Evolutionary conservation across 208 protist species (phyloP), one percentile per base, ranked within the genome.

Genomic region (Phytomonas sp.): DNA sequence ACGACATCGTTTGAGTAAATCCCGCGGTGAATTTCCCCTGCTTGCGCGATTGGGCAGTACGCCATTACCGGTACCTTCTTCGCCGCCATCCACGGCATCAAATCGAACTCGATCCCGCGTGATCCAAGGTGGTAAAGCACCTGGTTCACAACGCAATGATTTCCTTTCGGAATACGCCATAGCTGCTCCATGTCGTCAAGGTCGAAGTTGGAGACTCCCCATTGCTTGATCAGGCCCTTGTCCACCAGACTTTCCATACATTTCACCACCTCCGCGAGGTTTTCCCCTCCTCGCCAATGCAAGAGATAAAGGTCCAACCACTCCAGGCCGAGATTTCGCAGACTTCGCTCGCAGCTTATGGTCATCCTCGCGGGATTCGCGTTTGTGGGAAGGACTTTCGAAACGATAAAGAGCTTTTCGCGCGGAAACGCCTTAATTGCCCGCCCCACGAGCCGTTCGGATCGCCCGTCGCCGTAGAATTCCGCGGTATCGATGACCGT

Each of bases 271-370:
- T 94, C 83, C 29, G 76, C 49, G 4, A 84, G 76, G 16, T 73
- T 67, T 26, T 79, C 74, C 19, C 62, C 40, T 56, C 75, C 71
- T n/a, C 84, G 88, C 88, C 91, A 97, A 76, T 97, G 94, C 66
- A 97, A 85, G 29, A 97, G 84, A 70, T 93, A 97, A 11, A 97
- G 79, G 74, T 97, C 94, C 31, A 97, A 70, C 70, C 96, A 94
- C 34, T 82, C 76, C 1, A 91, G 66, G 12, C 81, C 77, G 37
- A 97, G 78, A 34, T 86, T 67, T 30, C 61, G 66, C 42, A 98
- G 74, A 6, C 83, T 84, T 67, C 87, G 56, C 59, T 84, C 63
- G 69, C 86, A 95, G 66, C 87, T 87, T 49, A 69, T 56, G 63
- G 82, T 76, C 10, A 98, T 94, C 65, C 86, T 32, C 56, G 83